These are phyloP conservation scores for Ilex asprella DNA, from an alignment of 257 asterid genomes.

Conservation along the genomic window DNA sequence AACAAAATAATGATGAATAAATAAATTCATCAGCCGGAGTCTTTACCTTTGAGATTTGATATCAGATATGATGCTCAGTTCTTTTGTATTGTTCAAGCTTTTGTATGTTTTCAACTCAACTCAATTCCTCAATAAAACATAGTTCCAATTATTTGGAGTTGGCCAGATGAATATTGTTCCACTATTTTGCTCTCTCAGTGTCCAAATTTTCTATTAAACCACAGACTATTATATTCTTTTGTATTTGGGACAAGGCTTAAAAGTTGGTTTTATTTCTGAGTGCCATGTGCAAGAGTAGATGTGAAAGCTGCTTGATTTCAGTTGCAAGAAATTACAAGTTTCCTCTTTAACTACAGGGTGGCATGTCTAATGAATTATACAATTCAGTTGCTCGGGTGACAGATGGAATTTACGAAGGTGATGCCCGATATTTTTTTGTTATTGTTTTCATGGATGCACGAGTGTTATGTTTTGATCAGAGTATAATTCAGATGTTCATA, in stretches of 20 bases:
- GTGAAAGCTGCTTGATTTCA: slow-evolving; percentile 4
- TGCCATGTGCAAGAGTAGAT: slow-evolving; percentile 6
- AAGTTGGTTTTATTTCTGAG: neutral
- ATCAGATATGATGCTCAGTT: neutral
- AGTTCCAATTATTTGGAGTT: no score
- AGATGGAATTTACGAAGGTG: slow-evolving; percentile 97
- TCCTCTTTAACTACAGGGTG: slow-evolving; percentile 60
- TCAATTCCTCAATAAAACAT: no score
- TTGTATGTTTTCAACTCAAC: neutral
- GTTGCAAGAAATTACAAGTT: slow-evolving; percentile 14
- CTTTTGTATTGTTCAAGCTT: neutral
- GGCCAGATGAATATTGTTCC: no score
- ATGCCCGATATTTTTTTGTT: neutral
- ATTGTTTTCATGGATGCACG: neutral
- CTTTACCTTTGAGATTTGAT: no score
- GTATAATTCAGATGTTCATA: slow-evolving; percentile 7
- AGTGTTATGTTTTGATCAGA: neutral
- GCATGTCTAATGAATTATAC: slow-evolving; percentile 95
- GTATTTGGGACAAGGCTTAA: no score
- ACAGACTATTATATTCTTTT: no score
- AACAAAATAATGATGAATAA: no score
- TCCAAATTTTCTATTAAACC: no score
- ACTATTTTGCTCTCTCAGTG: no score
- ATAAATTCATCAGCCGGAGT: no score
- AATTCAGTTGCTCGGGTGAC: slow-evolving; percentile 95